These are phyloP conservation scores for Saccharomycopsis synnaedendra DNA, from an alignment of 805 yeast genomes.

Conservation along the genomic window DNA sequence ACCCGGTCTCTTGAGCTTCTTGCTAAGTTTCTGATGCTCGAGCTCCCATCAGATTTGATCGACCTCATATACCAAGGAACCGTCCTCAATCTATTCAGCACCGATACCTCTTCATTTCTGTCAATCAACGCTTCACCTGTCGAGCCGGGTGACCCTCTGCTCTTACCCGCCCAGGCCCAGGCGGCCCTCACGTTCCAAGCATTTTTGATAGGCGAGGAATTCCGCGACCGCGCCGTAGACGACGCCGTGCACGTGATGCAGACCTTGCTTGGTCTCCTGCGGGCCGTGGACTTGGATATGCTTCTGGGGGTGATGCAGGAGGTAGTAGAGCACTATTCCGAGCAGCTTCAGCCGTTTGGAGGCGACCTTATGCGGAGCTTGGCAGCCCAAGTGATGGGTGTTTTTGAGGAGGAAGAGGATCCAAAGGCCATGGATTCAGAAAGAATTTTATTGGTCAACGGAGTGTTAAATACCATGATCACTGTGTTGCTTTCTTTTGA, in stretches of 20 bases:
- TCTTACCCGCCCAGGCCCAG: slow-evolving; percentile 70
- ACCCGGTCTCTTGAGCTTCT: slow-evolving; percentile 64
- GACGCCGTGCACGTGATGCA: slow-evolving; percentile 79
- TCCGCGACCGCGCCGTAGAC: slow-evolving; percentile 54
- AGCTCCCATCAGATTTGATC: slow-evolving; percentile 30
- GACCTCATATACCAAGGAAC: slow-evolving; percentile 29
- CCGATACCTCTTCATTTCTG: neutral
- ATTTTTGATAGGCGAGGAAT: slow-evolving; percentile 50
- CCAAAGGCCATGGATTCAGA: slow-evolving; percentile 33
- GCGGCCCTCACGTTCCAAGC: slow-evolving; percentile 83
- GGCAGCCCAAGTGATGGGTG: slow-evolving; percentile 60
- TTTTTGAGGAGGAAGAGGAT: slow-evolving; percentile 58
- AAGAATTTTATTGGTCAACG: slow-evolving; percentile 73
- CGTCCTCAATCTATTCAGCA: slow-evolving; percentile 4
- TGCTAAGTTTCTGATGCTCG: slow-evolving; percentile 52
- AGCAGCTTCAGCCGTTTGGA: slow-evolving; percentile 86
- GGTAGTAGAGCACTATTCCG: slow-evolving; percentile 79
- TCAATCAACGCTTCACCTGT: slow-evolving; percentile 10
- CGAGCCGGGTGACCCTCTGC: slow-evolving; percentile 27
- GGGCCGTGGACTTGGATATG: slow-evolving; percentile 77
- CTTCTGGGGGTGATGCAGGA: slow-evolving; percentile 90
- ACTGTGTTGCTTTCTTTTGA: slow-evolving; percentile 78
- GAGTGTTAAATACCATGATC: slow-evolving; percentile 69
- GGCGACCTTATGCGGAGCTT: slow-evolving; percentile 51
- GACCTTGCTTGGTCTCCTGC: slow-evolving; percentile 58